phyloP scores from a whole-genome alignment of 2,329 filamentous ascomycete genomes.

The Talaromyces rugulosus region DNA sequence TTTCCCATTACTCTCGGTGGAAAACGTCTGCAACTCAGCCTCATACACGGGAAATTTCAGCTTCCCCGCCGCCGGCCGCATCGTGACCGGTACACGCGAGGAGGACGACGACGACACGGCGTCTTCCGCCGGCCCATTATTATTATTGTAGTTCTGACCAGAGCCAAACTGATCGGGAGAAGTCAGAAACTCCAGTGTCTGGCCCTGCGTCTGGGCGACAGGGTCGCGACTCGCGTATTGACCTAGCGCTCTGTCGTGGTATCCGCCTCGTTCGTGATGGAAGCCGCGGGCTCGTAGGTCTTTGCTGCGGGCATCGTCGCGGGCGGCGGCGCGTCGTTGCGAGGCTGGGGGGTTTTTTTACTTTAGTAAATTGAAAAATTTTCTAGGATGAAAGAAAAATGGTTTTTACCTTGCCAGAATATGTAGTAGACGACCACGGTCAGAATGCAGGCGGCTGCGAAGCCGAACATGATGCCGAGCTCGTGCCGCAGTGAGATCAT shows the following conservation, averaged over 20 bases:
- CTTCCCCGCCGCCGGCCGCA: neutral
- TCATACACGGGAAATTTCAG: neutral
- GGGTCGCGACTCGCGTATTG: conserved; percentile 12
- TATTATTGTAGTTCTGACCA: neutral
- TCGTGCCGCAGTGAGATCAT: conserved; percentile 30
- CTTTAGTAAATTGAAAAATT: neutral
- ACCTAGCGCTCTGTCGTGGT: conserved; percentile 26
- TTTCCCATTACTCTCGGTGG: neutral
- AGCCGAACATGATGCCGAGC: conserved; percentile 38
- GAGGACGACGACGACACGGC: neutral
- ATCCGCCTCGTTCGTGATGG: conserved; percentile 18
- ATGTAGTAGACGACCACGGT: conserved; percentile 31
- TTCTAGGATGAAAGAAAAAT: neutral
- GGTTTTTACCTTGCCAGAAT: conserved; percentile 28
- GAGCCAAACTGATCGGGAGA: conserved; percentile 4
- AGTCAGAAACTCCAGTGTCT: conserved; percentile 12
- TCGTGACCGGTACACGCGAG: neutral
- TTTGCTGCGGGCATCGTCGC: conserved; percentile 30
- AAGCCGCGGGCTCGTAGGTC: conserved; percentile 22
- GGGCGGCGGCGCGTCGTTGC: conserved; percentile 21
- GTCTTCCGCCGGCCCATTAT: neutral
- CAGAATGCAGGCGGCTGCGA: conserved; percentile 28
- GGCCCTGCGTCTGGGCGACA: conserved; percentile 12
- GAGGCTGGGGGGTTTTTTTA: conserved; percentile 15
- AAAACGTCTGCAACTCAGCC: neutral